phyloP scores from a whole-genome alignment of 2,329 filamentous ascomycete species.

The Lasiodiplodia gonubiensis region DNA sequence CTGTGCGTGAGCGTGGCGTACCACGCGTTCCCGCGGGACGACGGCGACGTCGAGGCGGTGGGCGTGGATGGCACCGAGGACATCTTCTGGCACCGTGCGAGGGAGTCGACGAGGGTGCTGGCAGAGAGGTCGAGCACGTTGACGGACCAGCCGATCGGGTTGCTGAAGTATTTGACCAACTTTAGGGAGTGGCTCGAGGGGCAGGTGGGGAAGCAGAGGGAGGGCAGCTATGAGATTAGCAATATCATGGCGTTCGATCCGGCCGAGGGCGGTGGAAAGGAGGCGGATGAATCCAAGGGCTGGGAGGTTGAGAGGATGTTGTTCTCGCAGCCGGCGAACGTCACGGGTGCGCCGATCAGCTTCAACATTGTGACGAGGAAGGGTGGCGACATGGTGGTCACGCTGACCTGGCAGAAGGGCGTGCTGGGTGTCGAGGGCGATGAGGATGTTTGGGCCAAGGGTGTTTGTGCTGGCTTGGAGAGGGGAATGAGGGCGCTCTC shows the following conservation, averaged over 20 bases:
- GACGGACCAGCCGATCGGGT: conserved; percentile 50
- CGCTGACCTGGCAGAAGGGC: conserved; percentile 52
- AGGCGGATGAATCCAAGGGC: background rate
- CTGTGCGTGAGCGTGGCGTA: conserved; percentile 43
- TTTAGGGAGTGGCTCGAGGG: conserved; percentile 49
- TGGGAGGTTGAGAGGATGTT: conserved; percentile 45
- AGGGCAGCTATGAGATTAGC: conserved; percentile 54
- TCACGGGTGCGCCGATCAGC: conserved; percentile 44
- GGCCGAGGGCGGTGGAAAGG: background rate
- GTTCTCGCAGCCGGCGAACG: conserved; percentile 54
- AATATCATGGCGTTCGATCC: conserved; percentile 51
- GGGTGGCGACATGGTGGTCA: conserved; percentile 46
- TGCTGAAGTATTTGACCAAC: conserved; percentile 50
- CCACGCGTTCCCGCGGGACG: conserved; percentile 32
- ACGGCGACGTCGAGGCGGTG: background rate
- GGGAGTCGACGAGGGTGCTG: conserved; percentile 41
- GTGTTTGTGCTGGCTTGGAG: conserved; percentile 31
- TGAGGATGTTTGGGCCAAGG: conserved; percentile 38
- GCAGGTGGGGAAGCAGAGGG: conserved; percentile 48
- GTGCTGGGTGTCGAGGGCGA: conserved; percentile 45
- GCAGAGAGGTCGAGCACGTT: conserved; percentile 40
- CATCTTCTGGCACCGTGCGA: conserved; percentile 45
- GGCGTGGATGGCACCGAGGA: conserved; percentile 11
- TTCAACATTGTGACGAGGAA: conserved; percentile 52
- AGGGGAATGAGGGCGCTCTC: background rate